phyloP scores from a whole-genome alignment of 2,329 filamentous ascomycete species.

The Phialophora verrucosa region DNA sequence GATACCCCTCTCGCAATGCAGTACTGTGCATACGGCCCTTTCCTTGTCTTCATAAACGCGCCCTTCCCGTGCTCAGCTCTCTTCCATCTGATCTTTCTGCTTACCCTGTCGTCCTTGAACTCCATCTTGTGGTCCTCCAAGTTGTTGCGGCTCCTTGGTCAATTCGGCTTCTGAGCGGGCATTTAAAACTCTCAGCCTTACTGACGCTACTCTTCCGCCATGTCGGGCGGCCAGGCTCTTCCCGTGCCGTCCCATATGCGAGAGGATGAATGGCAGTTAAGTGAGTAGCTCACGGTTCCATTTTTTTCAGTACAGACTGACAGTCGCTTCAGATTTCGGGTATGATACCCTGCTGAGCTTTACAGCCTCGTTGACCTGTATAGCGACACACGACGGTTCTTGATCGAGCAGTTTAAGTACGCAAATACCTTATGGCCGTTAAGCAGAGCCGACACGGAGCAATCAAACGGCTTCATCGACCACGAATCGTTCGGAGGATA shows the following conservation, averaged over 20 bases:
- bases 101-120: background rate
- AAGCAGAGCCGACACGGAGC: conserved; percentile 7
- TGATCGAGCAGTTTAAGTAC: conserved; percentile 14
- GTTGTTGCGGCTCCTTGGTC: background rate
- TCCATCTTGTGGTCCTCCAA: background rate
- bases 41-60: background rate
- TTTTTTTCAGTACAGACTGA: background rate
- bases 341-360: background rate
- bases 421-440: conserved; percentile 2
- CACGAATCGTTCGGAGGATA: conserved; percentile 12
- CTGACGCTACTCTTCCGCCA: background rate
- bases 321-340: background rate
- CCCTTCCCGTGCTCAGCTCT: background rate
- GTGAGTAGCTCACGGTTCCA: background rate
- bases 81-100: background rate
- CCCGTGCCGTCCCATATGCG: background rate
- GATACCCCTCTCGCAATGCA: background rate
- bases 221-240: background rate
- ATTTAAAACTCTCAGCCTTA: conserved; percentile 1
- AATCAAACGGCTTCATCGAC: conserved; percentile 9
- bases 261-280: conserved; percentile 3
- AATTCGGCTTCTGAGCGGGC: background rate
- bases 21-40: conserved; percentile 1
- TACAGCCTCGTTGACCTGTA: background rate
- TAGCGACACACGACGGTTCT: conserved; percentile 23